A percentile compares a stretch with the other conserved stretches of the same genome.
Evolutionary conservation across 495 filamentous ascomycete species (phyloP).

Genomic region (Talaromyces borbonicus): DNA sequence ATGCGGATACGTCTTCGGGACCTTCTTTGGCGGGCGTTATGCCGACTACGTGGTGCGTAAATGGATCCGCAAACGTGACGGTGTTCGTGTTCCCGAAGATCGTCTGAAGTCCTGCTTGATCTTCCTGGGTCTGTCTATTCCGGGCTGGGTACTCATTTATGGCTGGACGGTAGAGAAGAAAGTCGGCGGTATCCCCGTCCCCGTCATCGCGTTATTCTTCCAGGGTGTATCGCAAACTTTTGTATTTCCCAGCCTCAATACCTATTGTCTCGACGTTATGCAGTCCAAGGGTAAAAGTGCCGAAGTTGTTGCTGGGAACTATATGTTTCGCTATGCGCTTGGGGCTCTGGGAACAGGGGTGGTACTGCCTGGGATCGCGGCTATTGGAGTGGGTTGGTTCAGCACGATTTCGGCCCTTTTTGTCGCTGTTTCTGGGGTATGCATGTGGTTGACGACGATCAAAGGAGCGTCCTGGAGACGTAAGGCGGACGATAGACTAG

Average conservation of each 20-base stretch:
- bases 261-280: constrained; percentile 71
- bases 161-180: constrained; percentile 62
- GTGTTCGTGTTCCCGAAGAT: constrained; percentile 58
- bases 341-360: constrained; percentile 54
- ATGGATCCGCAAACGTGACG: constrained; percentile 47
- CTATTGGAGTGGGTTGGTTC: constrained; percentile 61
- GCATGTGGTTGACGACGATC: constrained; percentile 36
- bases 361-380: constrained; percentile 55
- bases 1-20: constrained; percentile 58
- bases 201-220: constrained; percentile 59
- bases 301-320: constrained; percentile 66
- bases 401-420: constrained; percentile 47
- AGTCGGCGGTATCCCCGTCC: constrained; percentile 56
- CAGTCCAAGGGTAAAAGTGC: constrained; percentile 43
- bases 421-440: constrained; percentile 36
- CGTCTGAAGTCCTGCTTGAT: constrained; percentile 51
- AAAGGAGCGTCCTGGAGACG: constrained; percentile 49
- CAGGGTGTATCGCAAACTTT: constrained; percentile 62
- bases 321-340: constrained; percentile 60
- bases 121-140: constrained; percentile 51
- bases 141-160: constrained; percentile 57
- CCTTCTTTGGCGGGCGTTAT: constrained; percentile 62
- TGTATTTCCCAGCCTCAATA: constrained; percentile 63
- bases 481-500: constrained; percentile 31
- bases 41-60: constrained; percentile 56